Evolutionary conservation across 352 stramenopile genomes (phyloP).

Genomic region (Phytophthora citricola): DNA sequence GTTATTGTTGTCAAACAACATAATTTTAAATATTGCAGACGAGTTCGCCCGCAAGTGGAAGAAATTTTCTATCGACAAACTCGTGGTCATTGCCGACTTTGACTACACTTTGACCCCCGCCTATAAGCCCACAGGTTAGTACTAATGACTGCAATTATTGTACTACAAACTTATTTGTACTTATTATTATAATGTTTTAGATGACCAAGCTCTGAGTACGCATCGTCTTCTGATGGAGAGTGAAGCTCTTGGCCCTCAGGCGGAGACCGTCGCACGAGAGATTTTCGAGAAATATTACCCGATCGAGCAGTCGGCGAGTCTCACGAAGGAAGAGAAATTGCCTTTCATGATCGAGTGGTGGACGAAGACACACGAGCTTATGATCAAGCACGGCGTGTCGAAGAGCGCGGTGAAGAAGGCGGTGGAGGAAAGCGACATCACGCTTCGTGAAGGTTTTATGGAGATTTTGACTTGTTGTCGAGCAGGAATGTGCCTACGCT

Average conservation of each 20-base stretch:
- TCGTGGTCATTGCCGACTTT: constrained; percentile 86
- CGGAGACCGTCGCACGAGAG: constrained; percentile 35
- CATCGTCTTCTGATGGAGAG: constrained; percentile 65
- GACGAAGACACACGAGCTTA: constrained; percentile 51
- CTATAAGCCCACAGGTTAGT: constrained; percentile 56
- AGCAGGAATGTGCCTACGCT: constrained; percentile 69
- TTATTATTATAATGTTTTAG: constrained; percentile 13
- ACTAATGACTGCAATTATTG: not conserved
- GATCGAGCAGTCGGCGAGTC: constrained; percentile 73
- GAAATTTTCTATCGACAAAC: constrained; percentile 74
- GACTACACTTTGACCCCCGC: constrained; percentile 83
- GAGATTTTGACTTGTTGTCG: constrained; percentile 63
- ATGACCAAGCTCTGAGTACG: constrained; percentile 56
- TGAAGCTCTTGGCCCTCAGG: constrained; percentile 43
- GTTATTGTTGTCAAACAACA: not conserved
- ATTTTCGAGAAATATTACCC: constrained; percentile 83
- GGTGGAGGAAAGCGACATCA: constrained; percentile 58
- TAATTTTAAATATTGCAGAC: constrained; percentile 37
- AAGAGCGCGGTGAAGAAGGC: constrained; percentile 51
- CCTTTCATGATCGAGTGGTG: constrained; percentile 85
- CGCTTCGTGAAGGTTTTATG: constrained; percentile 63
- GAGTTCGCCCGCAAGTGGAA: constrained; percentile 79
- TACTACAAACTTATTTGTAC: not conserved
- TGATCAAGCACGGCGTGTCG: constrained; percentile 67
- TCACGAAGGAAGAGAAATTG: constrained; percentile 77